Conservation (phyloP, 164 flowering plant genomes). For the grape (Vitis vinifera) region DNA sequence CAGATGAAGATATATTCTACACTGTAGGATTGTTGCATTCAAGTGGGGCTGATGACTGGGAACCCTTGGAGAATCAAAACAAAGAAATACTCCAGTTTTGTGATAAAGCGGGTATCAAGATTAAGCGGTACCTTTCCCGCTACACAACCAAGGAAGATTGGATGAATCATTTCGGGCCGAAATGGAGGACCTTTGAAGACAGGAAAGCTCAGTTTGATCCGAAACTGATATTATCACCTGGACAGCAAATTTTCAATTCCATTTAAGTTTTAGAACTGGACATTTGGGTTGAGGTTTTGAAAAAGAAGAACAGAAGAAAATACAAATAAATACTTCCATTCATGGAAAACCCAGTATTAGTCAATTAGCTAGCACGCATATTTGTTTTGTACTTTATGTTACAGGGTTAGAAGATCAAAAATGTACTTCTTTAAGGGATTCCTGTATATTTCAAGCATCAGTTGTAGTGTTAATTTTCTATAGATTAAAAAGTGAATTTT, state of each 20-base stretch:
- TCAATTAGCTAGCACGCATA: too few relatives aligned
- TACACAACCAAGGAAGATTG: conserved; percentile 51
- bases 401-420: too few relatives aligned
- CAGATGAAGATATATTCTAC: conserved; percentile 85
- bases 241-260: conserved; percentile 67
- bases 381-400: too few relatives aligned
- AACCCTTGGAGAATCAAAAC: conserved; percentile 49
- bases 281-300: too few relatives aligned
- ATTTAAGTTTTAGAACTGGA: neutral
- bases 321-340: too few relatives aligned
- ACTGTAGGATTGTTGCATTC: conserved; percentile 63
- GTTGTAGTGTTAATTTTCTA: too few relatives aligned
- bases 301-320: too few relatives aligned
- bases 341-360: too few relatives aligned
- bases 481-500: too few relatives aligned
- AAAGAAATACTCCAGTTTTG: conserved; percentile 52
- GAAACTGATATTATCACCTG: conserved; percentile 64
- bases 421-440: too few relatives aligned
- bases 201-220: conserved; percentile 77
- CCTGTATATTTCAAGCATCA: too few relatives aligned
- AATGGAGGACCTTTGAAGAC: conserved; percentile 55
- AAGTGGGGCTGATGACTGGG: conserved; percentile 39
- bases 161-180: conserved; percentile 70
- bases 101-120: conserved; percentile 38
- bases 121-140: conserved; percentile 75